These are phyloP conservation scores for Aspergillus puulaauensis DNA, from an alignment of 2,329 filamentous ascomycete species.

Conservation along the genomic window DNA sequence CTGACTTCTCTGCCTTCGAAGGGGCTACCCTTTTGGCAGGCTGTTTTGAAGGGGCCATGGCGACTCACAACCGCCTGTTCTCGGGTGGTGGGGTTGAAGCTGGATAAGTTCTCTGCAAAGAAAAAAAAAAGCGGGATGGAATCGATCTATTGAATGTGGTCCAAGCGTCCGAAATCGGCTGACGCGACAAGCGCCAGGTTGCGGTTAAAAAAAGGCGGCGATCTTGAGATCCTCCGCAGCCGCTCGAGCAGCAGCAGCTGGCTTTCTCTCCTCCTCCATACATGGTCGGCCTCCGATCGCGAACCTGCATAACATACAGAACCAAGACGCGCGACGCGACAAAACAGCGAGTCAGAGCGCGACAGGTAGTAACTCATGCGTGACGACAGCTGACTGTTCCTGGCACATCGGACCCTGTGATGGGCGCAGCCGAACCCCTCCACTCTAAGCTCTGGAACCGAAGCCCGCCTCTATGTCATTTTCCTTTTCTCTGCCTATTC, in stretches of 20 bases:
- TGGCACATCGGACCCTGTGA: conserved; percentile 17
- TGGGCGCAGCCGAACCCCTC: conserved; percentile 22
- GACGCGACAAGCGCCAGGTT: conserved; percentile 25
- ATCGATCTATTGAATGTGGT: conserved; percentile 37
- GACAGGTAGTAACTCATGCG: conserved; percentile 12
- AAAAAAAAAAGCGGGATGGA: conserved; percentile 6
- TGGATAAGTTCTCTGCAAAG: not conserved
- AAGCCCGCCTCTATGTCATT: not conserved
- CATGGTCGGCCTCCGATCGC: conserved; percentile 2
- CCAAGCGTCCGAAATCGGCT: conserved; percentile 36
- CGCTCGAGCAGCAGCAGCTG: conserved; percentile 1
- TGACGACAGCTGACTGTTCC: conserved; percentile 13
- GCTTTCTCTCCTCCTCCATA: not conserved
- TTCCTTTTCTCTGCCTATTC: not conserved
- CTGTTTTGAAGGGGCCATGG: conserved; percentile 22
- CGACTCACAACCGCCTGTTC: not conserved
- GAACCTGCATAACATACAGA: conserved; percentile 9
- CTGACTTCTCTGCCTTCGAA: conserved; percentile 42
- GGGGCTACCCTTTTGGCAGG: conserved; percentile 12
- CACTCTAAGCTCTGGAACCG: conserved; percentile 6
- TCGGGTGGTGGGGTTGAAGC: not conserved
- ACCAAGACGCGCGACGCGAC: not conserved
- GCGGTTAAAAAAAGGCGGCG: conserved; percentile 17
- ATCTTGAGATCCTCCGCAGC: conserved; percentile 21
- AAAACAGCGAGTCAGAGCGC: conserved; percentile 6